Conservation (phyloP, 2,329 filamentous ascomycete species). For the Rhynchosporium agropyri region DNA sequence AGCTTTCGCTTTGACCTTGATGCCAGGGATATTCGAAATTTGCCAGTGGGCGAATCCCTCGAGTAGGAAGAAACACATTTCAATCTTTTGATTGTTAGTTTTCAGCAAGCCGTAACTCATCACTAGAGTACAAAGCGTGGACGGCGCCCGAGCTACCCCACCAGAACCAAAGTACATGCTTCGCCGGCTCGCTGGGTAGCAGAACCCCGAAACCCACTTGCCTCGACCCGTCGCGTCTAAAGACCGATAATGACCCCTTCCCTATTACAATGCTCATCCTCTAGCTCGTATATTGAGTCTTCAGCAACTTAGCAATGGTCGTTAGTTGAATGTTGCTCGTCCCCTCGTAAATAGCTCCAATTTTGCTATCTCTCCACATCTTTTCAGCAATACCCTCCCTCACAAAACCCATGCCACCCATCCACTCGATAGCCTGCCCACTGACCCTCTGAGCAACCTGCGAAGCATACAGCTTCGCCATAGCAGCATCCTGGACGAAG, state of each 20-base stretch:
- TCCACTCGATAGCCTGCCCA: conserved; percentile 92
- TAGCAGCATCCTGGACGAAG: conserved; percentile 93
- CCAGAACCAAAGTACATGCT: neutral
- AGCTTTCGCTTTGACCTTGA: neutral
- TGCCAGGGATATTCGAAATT: neutral
- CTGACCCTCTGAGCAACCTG: conserved; percentile 90
- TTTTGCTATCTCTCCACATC: conserved; percentile 97
- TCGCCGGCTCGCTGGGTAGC: too few species aligned
- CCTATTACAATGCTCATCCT: neutral
- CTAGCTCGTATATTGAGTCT: conserved; percentile 63
- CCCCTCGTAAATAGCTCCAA: conserved; percentile 96
- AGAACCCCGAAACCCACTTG: neutral
- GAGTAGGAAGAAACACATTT: neutral
- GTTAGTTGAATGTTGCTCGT: conserved; percentile 76
- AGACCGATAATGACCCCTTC: neutral
- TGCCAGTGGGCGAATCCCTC: neutral
- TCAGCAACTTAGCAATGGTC: conserved; percentile 71
- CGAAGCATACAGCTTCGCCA: conserved; percentile 95
- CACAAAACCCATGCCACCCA: conserved; percentile 99
- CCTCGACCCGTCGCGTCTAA: neutral
- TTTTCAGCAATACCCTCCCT: conserved; percentile 96
- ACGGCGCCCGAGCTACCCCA: neutral
- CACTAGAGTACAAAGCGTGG: neutral
- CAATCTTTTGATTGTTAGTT: neutral
- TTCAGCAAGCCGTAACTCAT: neutral